Evolutionary conservation across 176 grass and related monocot species (phyloP).

Genomic region (Miscanthus lutarioriparius): DNA sequence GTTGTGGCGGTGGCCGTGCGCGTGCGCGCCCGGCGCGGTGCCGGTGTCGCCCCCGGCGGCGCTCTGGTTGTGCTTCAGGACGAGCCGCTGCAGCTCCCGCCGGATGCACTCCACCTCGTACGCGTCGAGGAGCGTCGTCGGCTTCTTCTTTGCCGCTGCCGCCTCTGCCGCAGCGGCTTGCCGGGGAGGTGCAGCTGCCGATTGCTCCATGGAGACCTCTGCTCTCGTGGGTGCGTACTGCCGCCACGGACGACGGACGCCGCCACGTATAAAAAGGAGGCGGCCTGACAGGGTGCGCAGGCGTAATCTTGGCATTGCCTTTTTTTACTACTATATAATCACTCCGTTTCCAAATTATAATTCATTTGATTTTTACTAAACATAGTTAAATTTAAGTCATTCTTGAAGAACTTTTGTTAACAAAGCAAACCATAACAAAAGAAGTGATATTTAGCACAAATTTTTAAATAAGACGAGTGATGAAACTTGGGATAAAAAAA

Average conservation of each 20-base stretch:
- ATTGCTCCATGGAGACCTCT: background rate
- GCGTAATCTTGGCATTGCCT: too few species aligned
- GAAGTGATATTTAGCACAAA: too few species aligned
- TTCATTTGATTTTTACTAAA: too few species aligned
- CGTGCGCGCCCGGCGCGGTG: background rate
- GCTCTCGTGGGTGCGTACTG: background rate
- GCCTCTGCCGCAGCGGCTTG: background rate
- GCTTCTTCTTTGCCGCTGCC: background rate
- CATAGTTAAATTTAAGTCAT: too few species aligned
- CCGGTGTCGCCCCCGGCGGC: background rate
- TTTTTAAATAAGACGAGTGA: too few species aligned
- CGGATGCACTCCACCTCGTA: conserved; percentile 82
- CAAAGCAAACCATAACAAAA: too few species aligned
- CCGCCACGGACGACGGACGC: background rate
- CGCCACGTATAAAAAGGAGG: background rate
- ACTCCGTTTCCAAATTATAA: too few species aligned
- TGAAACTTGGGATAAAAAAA: too few species aligned
- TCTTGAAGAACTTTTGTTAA: too few species aligned
- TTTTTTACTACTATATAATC: too few species aligned
- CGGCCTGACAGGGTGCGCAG: too few species aligned
- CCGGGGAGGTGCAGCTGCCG: background rate
- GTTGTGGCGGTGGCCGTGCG: background rate
- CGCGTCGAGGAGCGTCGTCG: conserved; percentile 69
- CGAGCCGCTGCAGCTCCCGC: conserved; percentile 45
- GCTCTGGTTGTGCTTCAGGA: background rate